Evolutionary conservation across 768 basidiomycete species (phyloP), one percentile per base, ranked within the genome.

Genomic region (Suillus plorans): DNA sequence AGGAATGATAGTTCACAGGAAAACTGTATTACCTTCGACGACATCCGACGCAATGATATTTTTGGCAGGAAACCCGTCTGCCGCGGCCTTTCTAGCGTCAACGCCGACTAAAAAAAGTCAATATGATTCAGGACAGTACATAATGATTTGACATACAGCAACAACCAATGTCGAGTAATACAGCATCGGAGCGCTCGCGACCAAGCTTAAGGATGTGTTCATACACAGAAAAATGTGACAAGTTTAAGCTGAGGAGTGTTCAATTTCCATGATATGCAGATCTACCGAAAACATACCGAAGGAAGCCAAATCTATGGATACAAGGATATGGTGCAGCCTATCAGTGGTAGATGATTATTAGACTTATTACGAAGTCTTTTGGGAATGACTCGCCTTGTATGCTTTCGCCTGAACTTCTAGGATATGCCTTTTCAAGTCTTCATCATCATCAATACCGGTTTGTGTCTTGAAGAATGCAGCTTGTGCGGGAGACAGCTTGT

Each of bases 141-240:
- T n/a, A 9, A 34, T 10, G 5, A 64, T 49, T n/a, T 16, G 18
- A 69, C 79, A 64, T 64, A 83, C 82, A 75, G 66, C 81, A 82
- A 66, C 81, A 82, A 5, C 80, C 83, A 10, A 83, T 71, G 53
- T 85, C 83, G 8, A 84, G 72, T 31, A 83, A 72, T 8, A 84
- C 72, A 0, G 78, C 78, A 3, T 74, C 72, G 5, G 67, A 39
- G 37, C 78, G 77, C 34, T 78, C 77, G 62, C 66, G 72, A 8
- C 77, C 47, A 64, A 60, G 28, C 47, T 52, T 39, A 6, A 64
- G 49, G 61, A 62, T 62, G 20, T 63, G 57, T 41, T 58, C 22
- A 41, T 58, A 58, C 16, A 41, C 57, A 18, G 57, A 1, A 3
- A 18, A 41, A 18, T 7, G 28, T 18, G 57, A 39, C 5, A 58